These are phyloP conservation scores for Kluyveromyces starmeri DNA, from an alignment of 805 yeast species.

Conservation along the genomic window DNA sequence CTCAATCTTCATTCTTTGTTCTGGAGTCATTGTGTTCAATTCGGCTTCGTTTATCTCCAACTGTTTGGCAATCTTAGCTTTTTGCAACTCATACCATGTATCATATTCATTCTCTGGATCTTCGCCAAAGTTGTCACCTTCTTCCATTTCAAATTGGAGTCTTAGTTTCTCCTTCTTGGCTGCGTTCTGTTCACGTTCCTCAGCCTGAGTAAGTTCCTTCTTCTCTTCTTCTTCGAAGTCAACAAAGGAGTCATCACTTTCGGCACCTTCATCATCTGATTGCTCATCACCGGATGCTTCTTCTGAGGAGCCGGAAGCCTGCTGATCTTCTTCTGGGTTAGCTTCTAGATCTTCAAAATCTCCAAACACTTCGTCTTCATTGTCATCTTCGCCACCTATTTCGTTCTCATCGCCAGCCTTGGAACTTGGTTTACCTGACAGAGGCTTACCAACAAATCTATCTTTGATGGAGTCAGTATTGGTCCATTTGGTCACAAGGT, in stretches of 20 bases:
- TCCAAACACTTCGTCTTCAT: constrained; percentile 44
- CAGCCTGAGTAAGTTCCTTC: constrained; percentile 48
- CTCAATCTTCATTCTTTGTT: constrained; percentile 73
- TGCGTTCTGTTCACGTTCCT: constrained; percentile 74
- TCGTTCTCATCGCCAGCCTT: constrained; percentile 22
- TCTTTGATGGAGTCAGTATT: constrained; percentile 22
- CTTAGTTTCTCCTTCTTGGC: constrained; percentile 82
- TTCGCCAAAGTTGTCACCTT: constrained; percentile 60
- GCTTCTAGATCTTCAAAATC: constrained; percentile 48
- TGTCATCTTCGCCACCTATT: constrained; percentile 32
- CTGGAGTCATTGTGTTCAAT: constrained; percentile 61
- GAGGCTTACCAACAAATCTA: constrained; percentile 26
- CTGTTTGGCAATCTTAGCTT: constrained; percentile 95
- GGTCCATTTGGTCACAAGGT: constrained; percentile 25
- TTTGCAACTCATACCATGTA: constrained; percentile 96
- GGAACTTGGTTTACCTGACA: no score
- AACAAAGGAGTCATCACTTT: constrained; percentile 32
- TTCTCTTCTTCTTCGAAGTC: constrained; percentile 35
- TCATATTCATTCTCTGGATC: constrained; percentile 83
- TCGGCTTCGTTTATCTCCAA: constrained; percentile 85
- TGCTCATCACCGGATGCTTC: constrained; percentile 9
- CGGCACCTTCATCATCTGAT: constrained; percentile 22
- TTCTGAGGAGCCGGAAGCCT: constrained; percentile 5
- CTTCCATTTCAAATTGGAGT: constrained; percentile 70
- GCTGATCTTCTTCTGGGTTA: constrained; percentile 17